phyloP scores from a whole-genome alignment of 2,329 filamentous ascomycete species.

The Chaetoscypha palmicola region DNA sequence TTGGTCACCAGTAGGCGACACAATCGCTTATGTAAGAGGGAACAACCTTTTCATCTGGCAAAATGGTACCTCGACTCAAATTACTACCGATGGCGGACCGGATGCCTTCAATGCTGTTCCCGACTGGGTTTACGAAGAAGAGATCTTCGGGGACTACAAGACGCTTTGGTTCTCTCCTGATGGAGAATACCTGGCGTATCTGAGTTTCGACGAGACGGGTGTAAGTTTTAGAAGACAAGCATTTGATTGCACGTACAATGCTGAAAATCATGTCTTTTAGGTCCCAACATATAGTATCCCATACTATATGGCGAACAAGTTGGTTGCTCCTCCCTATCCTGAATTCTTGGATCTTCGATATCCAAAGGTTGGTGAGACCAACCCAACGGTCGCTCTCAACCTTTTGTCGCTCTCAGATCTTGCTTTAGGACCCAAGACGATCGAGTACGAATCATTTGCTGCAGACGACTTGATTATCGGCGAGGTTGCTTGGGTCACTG shows the following conservation, averaged over 20 bases:
- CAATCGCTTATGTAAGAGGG: constrained; percentile 60
- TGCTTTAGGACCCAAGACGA: constrained; percentile 37
- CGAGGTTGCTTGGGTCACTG: constrained; percentile 61
- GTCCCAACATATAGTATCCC: constrained; percentile 54
- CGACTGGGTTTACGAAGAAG: constrained; percentile 59
- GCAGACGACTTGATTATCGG: constrained; percentile 57
- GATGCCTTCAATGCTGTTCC: constrained; percentile 59
- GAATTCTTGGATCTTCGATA: constrained; percentile 57
- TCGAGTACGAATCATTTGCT: constrained; percentile 51
- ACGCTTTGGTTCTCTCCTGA: constrained; percentile 53
- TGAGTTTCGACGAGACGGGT: constrained; percentile 57
- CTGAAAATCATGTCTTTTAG: constrained; percentile 3
- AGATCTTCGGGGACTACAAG: constrained; percentile 45
- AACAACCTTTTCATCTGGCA: constrained; percentile 58
- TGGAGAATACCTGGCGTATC: constrained; percentile 45
- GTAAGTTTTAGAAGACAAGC: constrained; percentile 33
- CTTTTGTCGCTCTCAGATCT: constrained; percentile 43
- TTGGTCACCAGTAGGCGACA: constrained; percentile 49
- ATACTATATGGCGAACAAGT: constrained; percentile 56
- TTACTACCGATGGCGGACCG: constrained; percentile 50
- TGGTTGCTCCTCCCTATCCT: constrained; percentile 54
- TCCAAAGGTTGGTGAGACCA: constrained; percentile 61
- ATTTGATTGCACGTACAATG: neutral
- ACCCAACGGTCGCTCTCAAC: constrained; percentile 56
- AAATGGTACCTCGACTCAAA: constrained; percentile 43